Evolutionary conservation across 1,139 yeast genomes (phyloP).

Genomic region (Wickerhamiella infanticola): DNA sequence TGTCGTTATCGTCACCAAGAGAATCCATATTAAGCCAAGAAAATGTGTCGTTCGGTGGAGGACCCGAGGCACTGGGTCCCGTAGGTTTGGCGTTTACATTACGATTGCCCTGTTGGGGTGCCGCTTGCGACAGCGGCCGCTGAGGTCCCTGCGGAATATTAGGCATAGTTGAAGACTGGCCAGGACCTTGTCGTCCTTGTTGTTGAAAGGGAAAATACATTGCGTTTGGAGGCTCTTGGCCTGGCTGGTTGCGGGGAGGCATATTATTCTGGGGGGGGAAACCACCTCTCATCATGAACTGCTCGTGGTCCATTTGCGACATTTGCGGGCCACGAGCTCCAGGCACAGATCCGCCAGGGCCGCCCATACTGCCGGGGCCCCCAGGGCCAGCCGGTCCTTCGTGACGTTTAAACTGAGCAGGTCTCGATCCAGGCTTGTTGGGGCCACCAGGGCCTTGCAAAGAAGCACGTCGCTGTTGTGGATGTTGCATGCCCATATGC

Average conservation of each 20-base stretch:
- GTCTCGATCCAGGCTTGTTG: neutral
- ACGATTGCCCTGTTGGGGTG: too few relatives aligned
- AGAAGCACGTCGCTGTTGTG: neutral
- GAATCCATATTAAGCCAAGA: slow-evolving; percentile 5
- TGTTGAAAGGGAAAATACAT: neutral
- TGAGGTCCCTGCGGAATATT: too few relatives aligned
- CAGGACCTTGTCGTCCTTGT: neutral
- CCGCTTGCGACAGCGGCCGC: too few relatives aligned
- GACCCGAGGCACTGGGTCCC: neutral
- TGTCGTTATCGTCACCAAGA: slow-evolving; percentile 1
- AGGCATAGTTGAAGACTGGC: neutral
- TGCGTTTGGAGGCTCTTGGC: neutral
- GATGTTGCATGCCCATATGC: neutral
- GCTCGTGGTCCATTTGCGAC: neutral
- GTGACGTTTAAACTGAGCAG: neutral
- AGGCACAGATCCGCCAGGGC: neutral
- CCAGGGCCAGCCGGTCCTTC: neutral
- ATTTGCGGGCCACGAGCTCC: neutral
- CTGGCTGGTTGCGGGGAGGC: neutral
- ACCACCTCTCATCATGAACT: neutral
- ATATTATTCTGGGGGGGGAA: neutral
- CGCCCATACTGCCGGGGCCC: neutral
- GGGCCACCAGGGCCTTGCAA: neutral
- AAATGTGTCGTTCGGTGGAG: neutral
- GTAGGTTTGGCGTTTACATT: too few relatives aligned